phyloP scores from a whole-genome alignment of 345 rosid species.

The Chamaenerion angustifolium region DNA sequence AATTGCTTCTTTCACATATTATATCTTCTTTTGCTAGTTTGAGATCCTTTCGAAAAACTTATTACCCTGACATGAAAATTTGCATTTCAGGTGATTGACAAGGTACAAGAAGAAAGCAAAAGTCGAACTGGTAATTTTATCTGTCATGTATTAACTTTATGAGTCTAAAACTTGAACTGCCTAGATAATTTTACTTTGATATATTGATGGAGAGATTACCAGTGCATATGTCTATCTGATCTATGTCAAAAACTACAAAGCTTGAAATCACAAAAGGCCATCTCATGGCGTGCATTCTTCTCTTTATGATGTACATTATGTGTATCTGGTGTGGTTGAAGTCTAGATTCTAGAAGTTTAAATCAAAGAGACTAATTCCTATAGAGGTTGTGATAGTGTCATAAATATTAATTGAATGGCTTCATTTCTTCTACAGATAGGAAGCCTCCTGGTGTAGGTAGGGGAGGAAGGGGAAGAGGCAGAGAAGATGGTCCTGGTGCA shows the following conservation, averaged over 20 bases:
- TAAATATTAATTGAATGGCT: background rate
- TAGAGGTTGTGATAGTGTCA: background rate
- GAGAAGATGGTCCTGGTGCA: conserved; percentile 60
- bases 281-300: too few relatives aligned
- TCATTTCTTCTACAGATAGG: conserved; percentile 29
- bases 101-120: conserved; percentile 77
- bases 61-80: conserved; percentile 7
- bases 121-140: conserved; percentile 42
- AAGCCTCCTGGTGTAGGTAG: conserved; percentile 72
- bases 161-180: too few relatives aligned
- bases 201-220: too few relatives aligned
- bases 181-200: too few relatives aligned
- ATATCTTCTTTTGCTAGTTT: background rate
- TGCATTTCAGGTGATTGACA: conserved; percentile 57
- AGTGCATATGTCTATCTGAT: too few relatives aligned
- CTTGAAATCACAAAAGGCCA: too few relatives aligned
- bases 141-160: background rate
- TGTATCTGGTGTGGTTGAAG: too few relatives aligned
- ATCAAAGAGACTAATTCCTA: too few relatives aligned
- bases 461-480: conserved; percentile 77
- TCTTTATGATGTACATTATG: too few relatives aligned
- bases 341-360: too few relatives aligned
- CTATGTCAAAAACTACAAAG: too few relatives aligned
- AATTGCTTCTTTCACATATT: background rate
- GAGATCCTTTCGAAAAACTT: background rate